A percentile compares a stretch with the other conserved stretches of the same genome.
phyloP scores from a whole-genome alignment of 2,329 filamentous ascomycete genomes.

The Trichoderma sp. region DNA sequence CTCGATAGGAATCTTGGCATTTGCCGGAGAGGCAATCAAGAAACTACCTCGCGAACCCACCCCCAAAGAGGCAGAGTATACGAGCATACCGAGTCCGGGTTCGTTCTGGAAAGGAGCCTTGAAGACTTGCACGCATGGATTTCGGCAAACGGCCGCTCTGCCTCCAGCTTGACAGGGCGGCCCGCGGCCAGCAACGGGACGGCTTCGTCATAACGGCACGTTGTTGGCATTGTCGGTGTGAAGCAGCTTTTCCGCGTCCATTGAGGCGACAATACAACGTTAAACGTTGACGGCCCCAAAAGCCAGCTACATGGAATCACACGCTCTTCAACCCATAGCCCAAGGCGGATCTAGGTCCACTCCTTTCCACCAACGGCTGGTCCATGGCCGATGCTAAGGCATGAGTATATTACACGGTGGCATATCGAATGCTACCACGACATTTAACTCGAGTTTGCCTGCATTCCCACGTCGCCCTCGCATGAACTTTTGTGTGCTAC shows the following conservation, averaged over 20 bases:
- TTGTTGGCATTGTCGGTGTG: not conserved
- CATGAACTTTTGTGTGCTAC: not conserved
- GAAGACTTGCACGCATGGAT: not conserved
- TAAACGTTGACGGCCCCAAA: not conserved
- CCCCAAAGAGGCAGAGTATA: not conserved
- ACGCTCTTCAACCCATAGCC: not conserved
- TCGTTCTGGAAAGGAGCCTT: not conserved
- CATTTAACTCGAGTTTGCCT: not conserved
- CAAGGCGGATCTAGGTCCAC: constrained; percentile 1
- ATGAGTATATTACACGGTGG: not conserved
- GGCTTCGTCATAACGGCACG: not conserved
- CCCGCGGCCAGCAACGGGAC: not conserved
- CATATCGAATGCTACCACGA: not conserved
- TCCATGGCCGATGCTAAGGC: not conserved
- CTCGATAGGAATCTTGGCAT: not conserved
- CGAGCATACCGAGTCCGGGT: not conserved
- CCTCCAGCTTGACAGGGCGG: not conserved
- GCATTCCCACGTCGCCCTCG: not conserved
- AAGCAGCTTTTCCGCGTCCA: not conserved
- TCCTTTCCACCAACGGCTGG: not conserved
- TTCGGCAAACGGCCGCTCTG: not conserved
- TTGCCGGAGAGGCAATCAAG: not conserved
- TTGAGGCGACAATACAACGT: not conserved
- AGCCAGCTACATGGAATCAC: not conserved
- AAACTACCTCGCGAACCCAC: not conserved